A percentile compares a stretch with the other conserved stretches of the same genome.
These are phyloP conservation scores for Cytospora chrysosperma DNA, from an alignment of 2,329 filamentous ascomycete species.

Conservation along the genomic window DNA sequence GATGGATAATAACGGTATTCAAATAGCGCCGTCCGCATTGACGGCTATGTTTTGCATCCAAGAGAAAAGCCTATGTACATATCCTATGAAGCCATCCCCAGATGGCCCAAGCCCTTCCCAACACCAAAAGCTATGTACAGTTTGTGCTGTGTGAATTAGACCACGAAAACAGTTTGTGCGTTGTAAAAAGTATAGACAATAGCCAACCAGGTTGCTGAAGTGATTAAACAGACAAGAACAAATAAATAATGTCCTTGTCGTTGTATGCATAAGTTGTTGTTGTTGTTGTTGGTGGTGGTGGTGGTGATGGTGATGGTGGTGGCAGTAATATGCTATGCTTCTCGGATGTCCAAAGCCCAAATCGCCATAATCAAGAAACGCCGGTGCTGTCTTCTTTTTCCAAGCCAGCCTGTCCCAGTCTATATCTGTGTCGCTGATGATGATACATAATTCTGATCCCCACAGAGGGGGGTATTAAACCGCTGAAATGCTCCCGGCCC, in stretches of 20 bases:
- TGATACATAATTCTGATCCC: constrained; percentile 4
- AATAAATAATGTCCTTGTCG: constrained; percentile 4
- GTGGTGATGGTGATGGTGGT: background rate
- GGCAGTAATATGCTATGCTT: constrained; percentile 10
- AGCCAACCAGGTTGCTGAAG: constrained; percentile 12
- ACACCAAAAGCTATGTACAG: constrained; percentile 10
- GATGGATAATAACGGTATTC: background rate
- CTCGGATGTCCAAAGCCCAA: constrained; percentile 18
- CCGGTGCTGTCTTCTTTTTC: constrained; percentile 14
- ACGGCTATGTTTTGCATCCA: constrained; percentile 18
- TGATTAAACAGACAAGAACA: constrained; percentile 15
- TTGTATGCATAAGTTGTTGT: constrained; percentile 13
- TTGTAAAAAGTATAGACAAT: constrained; percentile 15
- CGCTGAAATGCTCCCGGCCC: constrained; percentile 12
- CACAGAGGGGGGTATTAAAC: background rate
- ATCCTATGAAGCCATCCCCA: constrained; percentile 5
- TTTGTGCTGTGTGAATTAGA: constrained; percentile 14
- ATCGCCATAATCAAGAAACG: constrained; percentile 16
- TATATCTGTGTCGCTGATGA: background rate
- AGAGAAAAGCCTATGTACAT: constrained; percentile 4
- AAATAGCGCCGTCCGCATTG: constrained; percentile 4
- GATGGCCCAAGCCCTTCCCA: background rate
- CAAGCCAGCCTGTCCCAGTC: background rate
- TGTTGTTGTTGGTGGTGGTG: too few species aligned
- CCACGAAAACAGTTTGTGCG: background rate